Evolutionary conservation across 2,329 filamentous ascomycete species (phyloP).

Genomic region (Coniochaeta sp.): DNA sequence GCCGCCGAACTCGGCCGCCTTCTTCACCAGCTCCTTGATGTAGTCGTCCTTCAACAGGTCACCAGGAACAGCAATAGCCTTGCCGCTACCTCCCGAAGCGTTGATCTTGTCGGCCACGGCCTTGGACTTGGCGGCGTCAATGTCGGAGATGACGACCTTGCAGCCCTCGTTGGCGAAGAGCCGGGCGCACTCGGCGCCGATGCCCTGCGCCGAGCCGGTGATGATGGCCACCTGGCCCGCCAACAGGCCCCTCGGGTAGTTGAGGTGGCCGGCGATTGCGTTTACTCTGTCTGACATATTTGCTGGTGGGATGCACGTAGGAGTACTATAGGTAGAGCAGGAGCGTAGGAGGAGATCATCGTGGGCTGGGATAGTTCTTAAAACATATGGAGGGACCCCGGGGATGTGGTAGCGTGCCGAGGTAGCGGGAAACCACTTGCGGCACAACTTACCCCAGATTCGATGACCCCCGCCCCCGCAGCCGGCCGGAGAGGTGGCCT

Average conservation of each 20-base stretch:
- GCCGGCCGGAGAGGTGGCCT: too few species aligned
- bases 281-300: conserved; percentile 52
- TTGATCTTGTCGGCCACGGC: conserved; percentile 66
- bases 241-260: conserved; percentile 74
- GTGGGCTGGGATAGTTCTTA: not conserved
- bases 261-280: conserved; percentile 73
- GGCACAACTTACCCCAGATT: conserved; percentile 2
- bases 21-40: conserved; percentile 63
- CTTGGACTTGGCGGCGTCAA: conserved; percentile 67
- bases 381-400: not conserved
- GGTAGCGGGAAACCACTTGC: conserved; percentile 3
- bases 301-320: too few species aligned
- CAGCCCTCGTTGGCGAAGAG: conserved; percentile 85
- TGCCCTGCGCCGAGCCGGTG: conserved; percentile 80
- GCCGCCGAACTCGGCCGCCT: conserved; percentile 70
- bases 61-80: conserved; percentile 68
- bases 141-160: conserved; percentile 76
- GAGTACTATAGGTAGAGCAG: not conserved
- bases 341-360: not conserved
- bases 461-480: not conserved
- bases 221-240: conserved; percentile 79
- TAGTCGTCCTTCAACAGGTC: conserved; percentile 70
- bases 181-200: conserved; percentile 75
- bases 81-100: conserved; percentile 51
- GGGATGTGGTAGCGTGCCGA: conserved; percentile 3